A percentile compares a stretch with the other conserved stretches of the same genome.
These are phyloP conservation scores for Musa troglodytarum DNA, from an alignment of 176 grass and related monocot genomes.

Conservation along the genomic window DNA sequence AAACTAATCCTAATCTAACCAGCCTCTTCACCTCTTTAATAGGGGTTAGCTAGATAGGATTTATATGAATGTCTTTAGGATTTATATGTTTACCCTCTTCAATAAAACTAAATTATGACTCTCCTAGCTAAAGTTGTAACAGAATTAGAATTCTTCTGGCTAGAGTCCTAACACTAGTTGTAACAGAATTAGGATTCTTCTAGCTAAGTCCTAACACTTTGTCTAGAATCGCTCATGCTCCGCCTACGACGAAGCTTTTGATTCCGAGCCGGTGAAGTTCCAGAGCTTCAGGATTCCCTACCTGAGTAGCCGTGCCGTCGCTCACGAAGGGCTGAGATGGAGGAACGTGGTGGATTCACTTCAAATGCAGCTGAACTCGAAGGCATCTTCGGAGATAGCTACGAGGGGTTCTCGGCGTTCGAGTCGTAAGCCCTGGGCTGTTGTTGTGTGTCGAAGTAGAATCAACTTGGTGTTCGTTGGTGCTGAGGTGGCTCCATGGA, in stretches of 20 bases:
- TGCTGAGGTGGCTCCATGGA: conserved; percentile 82
- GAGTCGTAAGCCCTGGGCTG: background rate
- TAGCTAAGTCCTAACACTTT: no score
- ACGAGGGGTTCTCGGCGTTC: background rate
- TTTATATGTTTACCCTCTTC: no score
- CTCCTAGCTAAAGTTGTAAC: no score
- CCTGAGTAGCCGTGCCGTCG: conserved; percentile 1
- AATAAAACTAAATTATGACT: no score
- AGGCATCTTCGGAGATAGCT: conserved; percentile 6
- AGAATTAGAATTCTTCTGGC: no score
- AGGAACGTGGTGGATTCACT: conserved; percentile 19
- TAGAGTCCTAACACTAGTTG: no score
- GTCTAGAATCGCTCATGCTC: no score
- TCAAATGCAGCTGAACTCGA: conserved; percentile 21
- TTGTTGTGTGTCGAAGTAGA: conserved; percentile 41
- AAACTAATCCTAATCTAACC: no score
- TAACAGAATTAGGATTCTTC: no score
- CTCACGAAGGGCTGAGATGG: conserved; percentile 24
- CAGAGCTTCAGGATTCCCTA: conserved; percentile 12
- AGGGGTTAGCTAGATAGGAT: no score
- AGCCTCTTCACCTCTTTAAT: no score
- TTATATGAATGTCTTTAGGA: no score
- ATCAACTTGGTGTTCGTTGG: conserved; percentile 73
- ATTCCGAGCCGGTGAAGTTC: conserved; percentile 22
- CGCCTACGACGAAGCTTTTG: conserved; percentile 10